phyloP scores from a whole-genome alignment of 1,139 yeast genomes.

The Yamadazyma atmosphaerica region DNA sequence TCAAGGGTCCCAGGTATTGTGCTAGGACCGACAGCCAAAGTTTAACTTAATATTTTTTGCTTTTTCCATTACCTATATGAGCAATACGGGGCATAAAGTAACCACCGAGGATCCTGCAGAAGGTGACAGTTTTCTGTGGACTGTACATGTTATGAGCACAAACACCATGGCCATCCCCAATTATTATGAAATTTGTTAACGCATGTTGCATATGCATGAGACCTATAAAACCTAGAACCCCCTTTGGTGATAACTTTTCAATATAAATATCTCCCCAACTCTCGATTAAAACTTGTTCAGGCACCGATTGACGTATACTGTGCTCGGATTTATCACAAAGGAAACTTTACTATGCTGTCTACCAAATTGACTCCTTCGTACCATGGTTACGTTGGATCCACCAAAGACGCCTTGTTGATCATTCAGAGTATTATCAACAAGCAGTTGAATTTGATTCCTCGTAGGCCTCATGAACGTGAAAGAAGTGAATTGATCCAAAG shows the following conservation, averaged over 20 bases:
- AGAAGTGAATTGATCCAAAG: constrained; percentile 63
- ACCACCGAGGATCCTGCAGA: too few species aligned
- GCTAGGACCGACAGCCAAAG: too few species aligned
- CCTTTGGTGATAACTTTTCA: not conserved
- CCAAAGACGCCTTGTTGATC: constrained; percentile 80
- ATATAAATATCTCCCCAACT: not conserved
- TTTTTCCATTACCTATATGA: too few species aligned
- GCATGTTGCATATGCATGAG: not conserved
- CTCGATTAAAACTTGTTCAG: too few species aligned
- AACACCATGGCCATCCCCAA: not conserved
- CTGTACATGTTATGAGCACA: not conserved
- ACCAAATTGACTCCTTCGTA: constrained; percentile 56
- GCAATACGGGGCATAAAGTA: too few species aligned
- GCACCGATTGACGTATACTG: too few species aligned
- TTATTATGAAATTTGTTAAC: not conserved
- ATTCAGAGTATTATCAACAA: constrained; percentile 75
- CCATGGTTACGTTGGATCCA: constrained; percentile 75
- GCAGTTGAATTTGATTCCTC: constrained; percentile 60
- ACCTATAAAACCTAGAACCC: not conserved
- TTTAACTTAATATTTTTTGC: too few species aligned
- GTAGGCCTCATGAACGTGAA: constrained; percentile 85
- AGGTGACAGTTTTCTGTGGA: too few species aligned
- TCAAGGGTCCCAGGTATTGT: too few species aligned
- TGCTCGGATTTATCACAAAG: too few species aligned
- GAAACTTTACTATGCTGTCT: constrained; percentile 1